A percentile compares a stretch with the other conserved stretches of the same genome.
These are phyloP conservation scores for Solanum bukasovii DNA, from an alignment of 257 asterid genomes.

Conservation along the genomic window DNA sequence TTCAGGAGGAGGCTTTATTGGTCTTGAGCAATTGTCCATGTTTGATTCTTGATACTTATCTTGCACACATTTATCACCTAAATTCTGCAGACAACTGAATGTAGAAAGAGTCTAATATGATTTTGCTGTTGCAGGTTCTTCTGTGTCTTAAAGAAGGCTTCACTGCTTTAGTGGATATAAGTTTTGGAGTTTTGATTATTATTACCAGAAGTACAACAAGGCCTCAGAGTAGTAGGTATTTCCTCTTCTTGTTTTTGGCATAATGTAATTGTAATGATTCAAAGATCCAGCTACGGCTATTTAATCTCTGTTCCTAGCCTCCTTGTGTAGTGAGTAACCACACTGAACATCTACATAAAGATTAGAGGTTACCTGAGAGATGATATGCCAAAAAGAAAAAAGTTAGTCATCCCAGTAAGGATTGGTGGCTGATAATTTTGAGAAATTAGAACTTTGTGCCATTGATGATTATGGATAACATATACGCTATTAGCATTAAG, in stretches of 20 bases:
- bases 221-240: slow-evolving; percentile 42
- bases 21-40: background rate
- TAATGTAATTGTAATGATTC: background rate
- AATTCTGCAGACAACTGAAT: background rate
- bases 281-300: background rate
- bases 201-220: slow-evolving; percentile 32
- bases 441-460: background rate
- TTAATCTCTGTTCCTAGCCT: background rate
- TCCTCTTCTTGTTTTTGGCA: background rate
- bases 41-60: background rate
- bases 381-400: background rate
- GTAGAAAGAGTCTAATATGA: background rate
- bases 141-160: slow-evolving; percentile 33
- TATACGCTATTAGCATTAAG: background rate
- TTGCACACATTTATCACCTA: background rate
- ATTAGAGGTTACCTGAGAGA: background rate
- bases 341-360: background rate
- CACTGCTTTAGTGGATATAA: slow-evolving; percentile 27
- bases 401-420: background rate
- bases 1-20: background rate
- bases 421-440: background rate
- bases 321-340: background rate
- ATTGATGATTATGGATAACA: background rate
- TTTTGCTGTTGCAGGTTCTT: slow-evolving; percentile 33
- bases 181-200: slow-evolving; percentile 48